Conservation (phyloP, 495 filamentous ascomycete species). For the Aspergillus saccharolyticus region DNA sequence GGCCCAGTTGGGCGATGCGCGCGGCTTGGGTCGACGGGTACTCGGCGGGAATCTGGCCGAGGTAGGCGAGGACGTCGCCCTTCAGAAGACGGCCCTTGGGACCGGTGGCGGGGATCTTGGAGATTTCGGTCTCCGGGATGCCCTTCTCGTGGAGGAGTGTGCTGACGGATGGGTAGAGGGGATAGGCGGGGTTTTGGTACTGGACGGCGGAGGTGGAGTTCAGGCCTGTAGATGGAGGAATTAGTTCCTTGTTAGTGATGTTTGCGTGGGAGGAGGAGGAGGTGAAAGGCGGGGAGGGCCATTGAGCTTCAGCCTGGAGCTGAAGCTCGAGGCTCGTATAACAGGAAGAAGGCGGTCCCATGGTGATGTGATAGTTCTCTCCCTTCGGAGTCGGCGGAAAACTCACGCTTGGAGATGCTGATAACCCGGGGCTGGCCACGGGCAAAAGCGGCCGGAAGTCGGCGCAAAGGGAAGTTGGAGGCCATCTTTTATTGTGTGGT, state of each 20-base stretch:
- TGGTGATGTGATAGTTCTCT: conserved; percentile 1
- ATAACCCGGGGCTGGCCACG: conserved; percentile 34
- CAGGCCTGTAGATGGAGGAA: conserved; percentile 23
- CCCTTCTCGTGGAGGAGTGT: conserved; percentile 74
- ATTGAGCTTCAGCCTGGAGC: too few relatives aligned
- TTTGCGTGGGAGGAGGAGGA: background rate
- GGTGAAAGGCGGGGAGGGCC: background rate
- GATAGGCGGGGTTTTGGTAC: conserved; percentile 65
- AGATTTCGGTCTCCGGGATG: conserved; percentile 62
- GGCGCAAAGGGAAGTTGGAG: conserved; percentile 31
- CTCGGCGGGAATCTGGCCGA: conserved; percentile 66
- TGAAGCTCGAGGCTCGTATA: too few relatives aligned
- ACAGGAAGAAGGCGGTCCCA: background rate
- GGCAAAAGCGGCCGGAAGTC: conserved; percentile 36
- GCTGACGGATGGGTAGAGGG: conserved; percentile 79
- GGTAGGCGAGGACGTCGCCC: conserved; percentile 88
- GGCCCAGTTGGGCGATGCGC: conserved; percentile 65
- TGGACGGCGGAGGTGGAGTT: conserved; percentile 38
- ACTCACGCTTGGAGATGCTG: conserved; percentile 38
- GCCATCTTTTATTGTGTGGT: conserved; percentile 31
- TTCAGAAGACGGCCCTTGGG: conserved; percentile 89
- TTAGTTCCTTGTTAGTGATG: background rate
- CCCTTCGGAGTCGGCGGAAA: conserved; percentile 8
- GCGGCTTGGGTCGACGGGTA: conserved; percentile 65
- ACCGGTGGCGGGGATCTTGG: conserved; percentile 80